Percentiles rank a stretch among this genome's conserved stretches.
Conservation (phyloP, 352 stramenopile species). For the Phytopythium vexans region DNA sequence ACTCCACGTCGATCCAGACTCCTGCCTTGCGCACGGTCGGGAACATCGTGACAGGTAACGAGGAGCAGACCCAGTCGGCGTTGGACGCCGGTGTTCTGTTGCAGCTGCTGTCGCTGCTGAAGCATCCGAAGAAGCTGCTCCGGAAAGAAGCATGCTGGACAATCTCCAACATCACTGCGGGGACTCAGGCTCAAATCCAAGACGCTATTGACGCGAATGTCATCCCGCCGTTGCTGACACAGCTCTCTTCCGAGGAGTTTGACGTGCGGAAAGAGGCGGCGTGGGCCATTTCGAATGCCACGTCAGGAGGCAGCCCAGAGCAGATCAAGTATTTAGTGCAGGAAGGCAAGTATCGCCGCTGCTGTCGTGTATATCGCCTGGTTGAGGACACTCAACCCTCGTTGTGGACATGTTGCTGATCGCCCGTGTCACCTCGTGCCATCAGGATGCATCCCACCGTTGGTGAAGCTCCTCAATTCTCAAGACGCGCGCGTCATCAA, state of each 20-base stretch:
- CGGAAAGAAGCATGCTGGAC: slow-evolving; percentile 85
- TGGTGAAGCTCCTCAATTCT: slow-evolving; percentile 93
- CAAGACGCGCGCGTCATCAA: slow-evolving; percentile 96
- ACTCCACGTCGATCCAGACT: slow-evolving; percentile 92
- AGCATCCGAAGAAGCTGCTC: slow-evolving; percentile 77
- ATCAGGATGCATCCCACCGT: slow-evolving; percentile 92
- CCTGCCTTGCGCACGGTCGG: slow-evolving; percentile 94
- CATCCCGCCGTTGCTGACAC: slow-evolving; percentile 60
- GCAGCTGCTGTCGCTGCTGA: slow-evolving; percentile 58
- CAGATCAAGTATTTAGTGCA: slow-evolving; percentile 97
- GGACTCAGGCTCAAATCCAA: slow-evolving; percentile 68
- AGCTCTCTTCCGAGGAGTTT: slow-evolving; percentile 62
- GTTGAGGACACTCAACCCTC: not conserved
- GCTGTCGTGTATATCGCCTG: not conserved
- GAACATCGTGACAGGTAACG: slow-evolving; percentile 98
- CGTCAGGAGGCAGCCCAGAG: slow-evolving; percentile 71
- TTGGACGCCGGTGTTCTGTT: slow-evolving; percentile 53
- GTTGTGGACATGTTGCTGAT: not conserved
- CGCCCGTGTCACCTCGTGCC: not conserved
- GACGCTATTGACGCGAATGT: slow-evolving; percentile 77
- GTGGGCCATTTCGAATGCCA: slow-evolving; percentile 84
- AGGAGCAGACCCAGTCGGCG: slow-evolving; percentile 69
- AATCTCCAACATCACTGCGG: slow-evolving; percentile 80
- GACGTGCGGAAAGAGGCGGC: slow-evolving; percentile 84
- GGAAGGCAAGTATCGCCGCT: slow-evolving; percentile 48